These are phyloP conservation scores for Neophaeococcomyces aloes DNA, from an alignment of 2,329 filamentous ascomycete genomes.

Conservation along the genomic window DNA sequence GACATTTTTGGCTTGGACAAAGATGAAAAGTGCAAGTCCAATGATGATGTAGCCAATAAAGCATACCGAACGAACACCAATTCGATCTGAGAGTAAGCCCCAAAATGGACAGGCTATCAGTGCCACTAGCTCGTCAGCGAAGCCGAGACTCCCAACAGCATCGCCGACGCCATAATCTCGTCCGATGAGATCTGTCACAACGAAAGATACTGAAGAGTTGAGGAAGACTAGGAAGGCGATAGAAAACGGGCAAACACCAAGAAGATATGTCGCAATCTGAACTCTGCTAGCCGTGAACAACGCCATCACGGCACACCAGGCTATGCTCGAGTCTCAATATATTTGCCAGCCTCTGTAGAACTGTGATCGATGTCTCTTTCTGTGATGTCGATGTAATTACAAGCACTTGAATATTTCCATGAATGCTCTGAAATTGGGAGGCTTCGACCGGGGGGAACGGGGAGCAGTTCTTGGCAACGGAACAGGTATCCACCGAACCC, in stretches of 20 bases:
- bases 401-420: too few relatives aligned
- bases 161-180: slow-evolving; percentile 46
- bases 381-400: too few relatives aligned
- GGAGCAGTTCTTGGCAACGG: too few relatives aligned
- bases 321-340: too few relatives aligned
- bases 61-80: slow-evolving; percentile 40
- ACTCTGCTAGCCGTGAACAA: slow-evolving; percentile 47
- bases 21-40: slow-evolving; percentile 61
- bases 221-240: slow-evolving; percentile 58
- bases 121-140: slow-evolving; percentile 40
- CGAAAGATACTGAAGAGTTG: slow-evolving; percentile 54
- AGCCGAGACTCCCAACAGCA: slow-evolving; percentile 46
- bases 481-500: too few relatives aligned
- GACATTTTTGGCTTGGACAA: slow-evolving; percentile 76
- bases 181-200: slow-evolving; percentile 53
- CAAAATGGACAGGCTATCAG: slow-evolving; percentile 39
- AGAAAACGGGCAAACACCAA: slow-evolving; percentile 53
- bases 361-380: too few relatives aligned
- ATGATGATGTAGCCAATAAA: slow-evolving; percentile 75
- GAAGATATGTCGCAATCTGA: slow-evolving; percentile 50
- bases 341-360: too few relatives aligned
- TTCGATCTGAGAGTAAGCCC: slow-evolving; percentile 40
- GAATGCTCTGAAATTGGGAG: too few relatives aligned
- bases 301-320: slow-evolving; percentile 11
- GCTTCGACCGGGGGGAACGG: too few relatives aligned